phyloP scores from a whole-genome alignment of 208 protist genomes.

The Porcisia deanei region DNA sequence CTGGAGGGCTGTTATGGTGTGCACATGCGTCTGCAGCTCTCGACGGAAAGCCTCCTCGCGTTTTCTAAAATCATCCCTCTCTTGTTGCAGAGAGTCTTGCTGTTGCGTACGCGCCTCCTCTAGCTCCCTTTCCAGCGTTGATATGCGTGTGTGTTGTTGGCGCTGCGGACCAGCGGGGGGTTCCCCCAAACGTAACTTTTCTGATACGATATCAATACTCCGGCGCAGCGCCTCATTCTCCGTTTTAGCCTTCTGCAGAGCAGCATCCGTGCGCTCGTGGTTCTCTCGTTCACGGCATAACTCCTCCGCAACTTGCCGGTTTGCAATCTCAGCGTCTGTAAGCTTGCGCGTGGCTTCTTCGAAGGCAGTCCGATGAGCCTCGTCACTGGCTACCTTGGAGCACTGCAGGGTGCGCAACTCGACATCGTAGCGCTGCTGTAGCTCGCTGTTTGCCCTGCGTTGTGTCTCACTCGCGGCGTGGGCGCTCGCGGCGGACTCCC shows the following conservation, averaged over 20 bases:
- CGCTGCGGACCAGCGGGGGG: background rate
- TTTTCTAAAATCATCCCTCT: background rate
- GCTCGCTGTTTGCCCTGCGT: background rate
- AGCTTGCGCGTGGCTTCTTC: constrained; percentile 6
- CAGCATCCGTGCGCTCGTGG: background rate
- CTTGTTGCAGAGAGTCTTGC: background rate
- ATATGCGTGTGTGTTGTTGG: background rate
- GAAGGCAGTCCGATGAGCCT: background rate
- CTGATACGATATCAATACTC: background rate
- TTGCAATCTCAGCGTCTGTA: background rate
- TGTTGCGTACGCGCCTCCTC: background rate
- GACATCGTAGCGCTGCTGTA: constrained; percentile 1
- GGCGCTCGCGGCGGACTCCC: background rate
- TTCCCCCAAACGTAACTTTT: background rate
- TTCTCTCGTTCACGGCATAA: background rate
- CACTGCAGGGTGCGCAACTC: background rate
- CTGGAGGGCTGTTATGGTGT: background rate
- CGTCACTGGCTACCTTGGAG: background rate
- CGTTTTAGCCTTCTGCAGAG: background rate
- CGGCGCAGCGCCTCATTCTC: constrained; percentile 5
- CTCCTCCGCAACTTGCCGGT: background rate
- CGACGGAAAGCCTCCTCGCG: background rate
- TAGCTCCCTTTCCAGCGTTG: constrained; percentile 5
- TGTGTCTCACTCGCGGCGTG: background rate
- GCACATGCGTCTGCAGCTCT: background rate